Evolutionary conservation across 352 stramenopile species (phyloP), one percentile per base, ranked within the genome.

Genomic region (Pythium chondricola): DNA sequence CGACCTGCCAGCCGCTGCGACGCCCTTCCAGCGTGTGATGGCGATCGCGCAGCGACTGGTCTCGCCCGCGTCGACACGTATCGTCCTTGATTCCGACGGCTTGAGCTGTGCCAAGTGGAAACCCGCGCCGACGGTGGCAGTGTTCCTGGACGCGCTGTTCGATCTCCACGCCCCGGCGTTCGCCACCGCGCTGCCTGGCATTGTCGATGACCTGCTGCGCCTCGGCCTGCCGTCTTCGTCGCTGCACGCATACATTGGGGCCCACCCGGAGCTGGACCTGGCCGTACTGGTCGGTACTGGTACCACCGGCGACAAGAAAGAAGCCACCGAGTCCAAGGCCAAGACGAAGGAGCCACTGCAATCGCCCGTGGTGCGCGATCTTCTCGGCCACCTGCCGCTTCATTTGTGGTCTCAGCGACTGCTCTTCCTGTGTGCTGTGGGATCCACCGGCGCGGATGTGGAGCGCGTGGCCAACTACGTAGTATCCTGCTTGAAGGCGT

Each of bases 231-330:
- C 69, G 0, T 73, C 67, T n/a, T 50, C 50, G 0, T 63, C 56
- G 21, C 48, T 84, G 13, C 48, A 78, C 24, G 64, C 85, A 24
- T 89, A 82, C 52, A 38, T 89, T n/a, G 61, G 55, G 16, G 58
- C 61, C 13, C 67, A 58, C 27, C 65, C 63, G 42, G 58, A 79
- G 14, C 43, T 74, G 11, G 65, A 81, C 50, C 53, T 86, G n/a
- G 8, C 75, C 8, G 56, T 53, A 3, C 31, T 80, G 3, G 18
- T 67, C 21, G 36, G 36, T 4, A 24, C 11, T 21, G 36, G 43
- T 11, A 31, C 29, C 2, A 35, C 13, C 3, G 2, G 22, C 4
- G 30, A 36, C 11, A 69, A 63, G 43, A 74, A 63, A 22, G 24
- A 73, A 69, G 37, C 43, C 55, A 30, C 31, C 43, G n/a, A n/a